These are phyloP conservation scores for Clarireedia homoeocarpa DNA, from an alignment of 2,329 filamentous ascomycete genomes.

Conservation along the genomic window DNA sequence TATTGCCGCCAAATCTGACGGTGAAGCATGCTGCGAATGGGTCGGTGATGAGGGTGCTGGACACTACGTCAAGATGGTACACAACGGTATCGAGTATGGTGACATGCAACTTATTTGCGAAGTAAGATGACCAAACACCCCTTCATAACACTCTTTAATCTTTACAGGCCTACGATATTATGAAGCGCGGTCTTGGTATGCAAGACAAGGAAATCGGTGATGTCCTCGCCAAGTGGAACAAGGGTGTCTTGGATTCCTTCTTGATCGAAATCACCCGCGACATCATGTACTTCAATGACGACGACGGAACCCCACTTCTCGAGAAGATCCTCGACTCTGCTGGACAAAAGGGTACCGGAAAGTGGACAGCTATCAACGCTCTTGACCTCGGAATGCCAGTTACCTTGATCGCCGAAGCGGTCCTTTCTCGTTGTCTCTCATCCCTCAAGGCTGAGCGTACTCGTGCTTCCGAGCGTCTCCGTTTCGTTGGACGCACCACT, in stretches of 20 bases:
- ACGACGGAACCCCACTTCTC: constrained; percentile 80
- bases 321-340: constrained; percentile 99
- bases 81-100: constrained; percentile 99
- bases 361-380: constrained; percentile 99
- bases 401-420: constrained; percentile 93
- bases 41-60: constrained; percentile 98
- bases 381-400: constrained; percentile 98
- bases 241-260: constrained; percentile 97
- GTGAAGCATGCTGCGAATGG: constrained; percentile 98
- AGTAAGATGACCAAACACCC: constrained; percentile 46
- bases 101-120: constrained; percentile 99
- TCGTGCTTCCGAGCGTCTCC: constrained; percentile 70
- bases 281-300: constrained; percentile 97
- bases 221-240: constrained; percentile 94
- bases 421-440: constrained; percentile 90
- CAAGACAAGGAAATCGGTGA: constrained; percentile 92
- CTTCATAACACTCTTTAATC: constrained; percentile 11
- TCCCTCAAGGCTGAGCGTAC: constrained; percentile 89
- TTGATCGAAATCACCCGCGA: constrained; percentile 98
- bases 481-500: constrained; percentile 63
- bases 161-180: constrained; percentile 89
- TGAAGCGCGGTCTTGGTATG: constrained; percentile 94
- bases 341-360: constrained; percentile 98
- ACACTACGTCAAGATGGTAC: constrained; percentile 99
- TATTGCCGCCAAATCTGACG: constrained; percentile 95